Conservation (phyloP, 176 grass and related monocot species). For the Carex littledalei region DNA sequence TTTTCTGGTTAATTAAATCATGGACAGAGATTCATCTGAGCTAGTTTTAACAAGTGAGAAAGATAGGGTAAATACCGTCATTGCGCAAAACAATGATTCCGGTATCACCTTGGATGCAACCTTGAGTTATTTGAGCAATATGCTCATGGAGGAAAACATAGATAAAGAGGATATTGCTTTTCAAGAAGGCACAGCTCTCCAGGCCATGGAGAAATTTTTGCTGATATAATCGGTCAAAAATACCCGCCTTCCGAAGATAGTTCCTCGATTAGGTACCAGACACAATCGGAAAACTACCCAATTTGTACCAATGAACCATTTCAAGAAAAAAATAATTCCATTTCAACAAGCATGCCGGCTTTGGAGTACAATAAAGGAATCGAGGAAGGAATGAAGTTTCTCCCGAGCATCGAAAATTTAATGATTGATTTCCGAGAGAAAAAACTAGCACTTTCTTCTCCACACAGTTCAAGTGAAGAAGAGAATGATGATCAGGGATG, state of each 20-base stretch:
- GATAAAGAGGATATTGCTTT: slow-evolving; percentile 6
- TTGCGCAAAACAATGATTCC: neutral
- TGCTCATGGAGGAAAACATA: slow-evolving; percentile 33
- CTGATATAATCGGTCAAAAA: slow-evolving; percentile 27
- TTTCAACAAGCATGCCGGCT: neutral
- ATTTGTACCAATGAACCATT: neutral
- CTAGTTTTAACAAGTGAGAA: too few relatives aligned
- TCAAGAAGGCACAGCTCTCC: slow-evolving; percentile 5
- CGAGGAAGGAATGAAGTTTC: slow-evolving; percentile 28
- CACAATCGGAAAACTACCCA: neutral
- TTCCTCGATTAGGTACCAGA: too few relatives aligned
- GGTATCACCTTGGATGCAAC: slow-evolving; percentile 1
- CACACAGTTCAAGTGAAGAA: neutral
- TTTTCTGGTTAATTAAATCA: too few relatives aligned
- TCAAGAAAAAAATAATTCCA: neutral
- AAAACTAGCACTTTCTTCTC: neutral
- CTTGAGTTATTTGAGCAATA: slow-evolving; percentile 25
- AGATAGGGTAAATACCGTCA: too few relatives aligned
- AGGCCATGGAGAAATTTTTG: slow-evolving; percentile 25
- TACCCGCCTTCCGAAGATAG: neutral
- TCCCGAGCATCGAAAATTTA: slow-evolving; percentile 20
- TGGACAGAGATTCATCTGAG: too few relatives aligned
- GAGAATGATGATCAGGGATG: neutral
- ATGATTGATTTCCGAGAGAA: neutral
- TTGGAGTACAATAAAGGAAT: slow-evolving; percentile 17